Base-by-base conservation (phyloP, 1,284 basidiomycete species). In the Bjerkandera adusta region DNA sequence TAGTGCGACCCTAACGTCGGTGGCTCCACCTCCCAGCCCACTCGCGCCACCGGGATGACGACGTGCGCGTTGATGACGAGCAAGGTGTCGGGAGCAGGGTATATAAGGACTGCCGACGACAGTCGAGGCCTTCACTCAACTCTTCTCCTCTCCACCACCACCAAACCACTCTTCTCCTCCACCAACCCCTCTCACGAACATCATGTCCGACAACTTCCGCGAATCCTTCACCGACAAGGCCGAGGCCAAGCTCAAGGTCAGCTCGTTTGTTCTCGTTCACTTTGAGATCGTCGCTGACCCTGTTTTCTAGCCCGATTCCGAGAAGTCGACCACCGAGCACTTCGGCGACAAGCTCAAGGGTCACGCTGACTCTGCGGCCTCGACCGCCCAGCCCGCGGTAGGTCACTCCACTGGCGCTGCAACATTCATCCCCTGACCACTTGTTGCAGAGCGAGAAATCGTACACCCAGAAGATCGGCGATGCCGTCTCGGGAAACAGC, bases 381-480 rank as follows among this genome's bases (percentile, higher is more conserved):
- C 64, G 29, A 52, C 66, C 33, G n/a, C 62, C 32, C 66, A 71
- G 57, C 71, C 71, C 33, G 53, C 70, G 54, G 65, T 60, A 34
- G 22, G 62, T 35, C 26, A 32, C 21, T 24, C 0, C 18, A 25
- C 11, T 46, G 8, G 8, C 18, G 1, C 11, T 12, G 13, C 21
- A 8, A 24, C 16, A n/a, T 32, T 4, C 13, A 25, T 24, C 3
- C 11, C n/a, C 46, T 53, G 32, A 54, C 43, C 2, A n/a, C 25
- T 8, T 12, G 4, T 40, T 51, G 5, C 48, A 66, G 64, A 58
- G 53, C 52, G 47, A 82, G 71, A 83, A 83, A 68, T 63, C 71
- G 20, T 68, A 65, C 47, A 61, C 68, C 30, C 79, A 83, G 69
- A 65, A 81, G 50, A 57, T 69, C n/a, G 69, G 74, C 41, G 83